phyloP scores from a whole-genome alignment of 2,329 filamentous ascomycete species.

The Ceratocystis alfenasii region DNA sequence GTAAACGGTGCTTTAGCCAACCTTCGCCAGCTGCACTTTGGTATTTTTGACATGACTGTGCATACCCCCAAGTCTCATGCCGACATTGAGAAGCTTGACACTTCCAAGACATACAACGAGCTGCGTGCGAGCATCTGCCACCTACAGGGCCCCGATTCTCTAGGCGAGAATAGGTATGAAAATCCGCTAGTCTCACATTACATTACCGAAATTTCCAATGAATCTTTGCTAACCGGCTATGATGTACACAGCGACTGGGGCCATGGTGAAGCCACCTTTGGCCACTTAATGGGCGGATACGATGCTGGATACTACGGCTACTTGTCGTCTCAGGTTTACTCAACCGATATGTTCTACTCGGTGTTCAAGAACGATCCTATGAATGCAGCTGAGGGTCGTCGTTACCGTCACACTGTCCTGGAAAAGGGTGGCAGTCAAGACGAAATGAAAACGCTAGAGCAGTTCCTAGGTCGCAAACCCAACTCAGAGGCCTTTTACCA shows the following conservation, averaged over 20 bases:
- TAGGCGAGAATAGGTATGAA: constrained; percentile 44
- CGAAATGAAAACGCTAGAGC: constrained; percentile 67
- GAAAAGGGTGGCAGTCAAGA: constrained; percentile 67
- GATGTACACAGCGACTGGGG: constrained; percentile 48
- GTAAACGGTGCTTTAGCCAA: constrained; percentile 73
- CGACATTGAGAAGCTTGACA: constrained; percentile 53
- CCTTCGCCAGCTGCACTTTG: constrained; percentile 66
- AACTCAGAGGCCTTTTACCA: constrained; percentile 69
- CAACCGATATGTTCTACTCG: constrained; percentile 73
- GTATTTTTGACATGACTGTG: constrained; percentile 72
- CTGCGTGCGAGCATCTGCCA: constrained; percentile 60
- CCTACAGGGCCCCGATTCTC: constrained; percentile 59
- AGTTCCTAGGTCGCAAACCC: constrained; percentile 66
- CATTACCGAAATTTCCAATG: background rate
- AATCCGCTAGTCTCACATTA: background rate
- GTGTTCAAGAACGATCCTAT: constrained; percentile 70
- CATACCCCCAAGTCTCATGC: constrained; percentile 59
- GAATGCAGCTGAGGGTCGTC: constrained; percentile 58
- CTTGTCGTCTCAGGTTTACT: constrained; percentile 66
- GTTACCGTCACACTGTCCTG: constrained; percentile 67
- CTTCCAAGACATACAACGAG: constrained; percentile 57
- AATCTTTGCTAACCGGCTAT: constrained; percentile 7
- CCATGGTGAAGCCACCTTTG: constrained; percentile 67
- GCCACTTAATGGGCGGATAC: constrained; percentile 72
- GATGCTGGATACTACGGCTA: constrained; percentile 76